A percentile compares a stretch with the other conserved stretches of the same genome.
These are phyloP conservation scores for Synchytrium microbalum DNA, from an alignment of 371 early-diverging fungal genomes.

Conservation along the genomic window DNA sequence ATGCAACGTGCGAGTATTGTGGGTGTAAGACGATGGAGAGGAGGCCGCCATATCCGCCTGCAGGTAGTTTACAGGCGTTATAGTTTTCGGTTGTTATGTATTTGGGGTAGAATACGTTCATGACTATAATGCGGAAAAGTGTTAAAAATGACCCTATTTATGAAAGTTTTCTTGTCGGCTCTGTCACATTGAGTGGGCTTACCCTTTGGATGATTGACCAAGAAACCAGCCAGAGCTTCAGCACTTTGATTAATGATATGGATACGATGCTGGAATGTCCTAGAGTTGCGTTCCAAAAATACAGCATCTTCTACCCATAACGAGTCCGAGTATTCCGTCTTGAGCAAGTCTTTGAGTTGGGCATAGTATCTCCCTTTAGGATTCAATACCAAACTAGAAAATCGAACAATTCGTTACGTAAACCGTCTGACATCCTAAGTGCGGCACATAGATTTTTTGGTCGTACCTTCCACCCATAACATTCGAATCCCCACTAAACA, in stretches of 20 bases:
- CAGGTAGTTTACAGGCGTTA: slow-evolving; percentile 23
- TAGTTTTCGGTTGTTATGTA: slow-evolving; percentile 62
- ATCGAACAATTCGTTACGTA: slow-evolving; percentile 1
- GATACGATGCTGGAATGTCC: slow-evolving; percentile 70
- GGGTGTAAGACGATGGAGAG: slow-evolving; percentile 69
- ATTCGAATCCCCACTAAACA: slow-evolving; percentile 90
- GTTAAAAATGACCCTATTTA: slow-evolving; percentile 1
- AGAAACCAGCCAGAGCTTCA: slow-evolving; percentile 64
- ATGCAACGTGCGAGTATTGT: slow-evolving; percentile 51
- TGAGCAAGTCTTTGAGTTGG: slow-evolving; percentile 44
- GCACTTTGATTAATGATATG: slow-evolving; percentile 67
- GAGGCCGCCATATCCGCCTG: slow-evolving; percentile 78
- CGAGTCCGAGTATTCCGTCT: slow-evolving; percentile 63
- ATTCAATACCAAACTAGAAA: slow-evolving; percentile 68
- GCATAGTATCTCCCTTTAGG: slow-evolving; percentile 56
- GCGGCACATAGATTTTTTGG: not conserved
- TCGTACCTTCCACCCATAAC: slow-evolving; percentile 91
- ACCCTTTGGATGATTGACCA: slow-evolving; percentile 50
- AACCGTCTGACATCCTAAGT: not conserved
- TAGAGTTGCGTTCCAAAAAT: slow-evolving; percentile 90
- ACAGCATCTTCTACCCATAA: slow-evolving; percentile 89
- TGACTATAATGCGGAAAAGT: slow-evolving; percentile 42
- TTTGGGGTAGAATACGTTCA: slow-evolving; percentile 75
- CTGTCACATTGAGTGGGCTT: not conserved
- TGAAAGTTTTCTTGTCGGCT: not conserved